Conservation (phyloP, 2,329 filamentous ascomycete genomes). For the Talaromyces piceae region DNA sequence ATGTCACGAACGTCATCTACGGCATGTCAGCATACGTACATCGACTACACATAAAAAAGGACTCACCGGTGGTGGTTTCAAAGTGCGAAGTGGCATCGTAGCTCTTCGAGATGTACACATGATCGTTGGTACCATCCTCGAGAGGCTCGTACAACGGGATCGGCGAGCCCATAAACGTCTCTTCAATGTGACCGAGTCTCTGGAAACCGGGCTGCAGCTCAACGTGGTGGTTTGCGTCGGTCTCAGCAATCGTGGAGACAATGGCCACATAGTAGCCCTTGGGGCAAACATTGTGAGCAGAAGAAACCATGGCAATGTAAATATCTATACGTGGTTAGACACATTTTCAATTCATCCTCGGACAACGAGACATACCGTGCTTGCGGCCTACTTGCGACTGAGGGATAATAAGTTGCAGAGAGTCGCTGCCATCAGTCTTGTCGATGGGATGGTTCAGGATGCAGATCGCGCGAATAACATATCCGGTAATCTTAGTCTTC, state of each 20-base stretch:
- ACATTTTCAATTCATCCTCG: background rate
- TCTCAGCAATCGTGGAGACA: constrained; percentile 94
- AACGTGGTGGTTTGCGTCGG: constrained; percentile 83
- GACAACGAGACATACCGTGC: constrained; percentile 57
- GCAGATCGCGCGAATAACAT: constrained; percentile 93
- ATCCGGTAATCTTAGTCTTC: constrained; percentile 80
- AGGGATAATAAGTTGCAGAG: constrained; percentile 90
- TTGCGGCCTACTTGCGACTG: constrained; percentile 96
- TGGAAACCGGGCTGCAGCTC: constrained; percentile 91
- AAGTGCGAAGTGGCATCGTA: constrained; percentile 98
- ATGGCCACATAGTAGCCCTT: constrained; percentile 99
- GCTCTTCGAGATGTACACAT: constrained; percentile 96
- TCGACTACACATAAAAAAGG: background rate
- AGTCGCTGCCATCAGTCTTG: constrained; percentile 82
- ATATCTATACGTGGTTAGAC: constrained; percentile 57
- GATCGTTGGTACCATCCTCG: constrained; percentile 73
- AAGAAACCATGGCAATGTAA: constrained; percentile 92
- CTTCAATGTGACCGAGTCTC: constrained; percentile 85
- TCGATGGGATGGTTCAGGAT: constrained; percentile 92
- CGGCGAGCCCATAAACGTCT: constrained; percentile 90
- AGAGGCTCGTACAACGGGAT: constrained; percentile 92
- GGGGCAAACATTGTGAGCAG: constrained; percentile 95
- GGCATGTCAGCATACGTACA: constrained; percentile 7
- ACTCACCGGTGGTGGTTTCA: constrained; percentile 66
- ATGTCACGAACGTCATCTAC: constrained; percentile 88